Conservation (phyloP, 495 filamentous ascomycete genomes). For the Sphaerosporella brunnea region DNA sequence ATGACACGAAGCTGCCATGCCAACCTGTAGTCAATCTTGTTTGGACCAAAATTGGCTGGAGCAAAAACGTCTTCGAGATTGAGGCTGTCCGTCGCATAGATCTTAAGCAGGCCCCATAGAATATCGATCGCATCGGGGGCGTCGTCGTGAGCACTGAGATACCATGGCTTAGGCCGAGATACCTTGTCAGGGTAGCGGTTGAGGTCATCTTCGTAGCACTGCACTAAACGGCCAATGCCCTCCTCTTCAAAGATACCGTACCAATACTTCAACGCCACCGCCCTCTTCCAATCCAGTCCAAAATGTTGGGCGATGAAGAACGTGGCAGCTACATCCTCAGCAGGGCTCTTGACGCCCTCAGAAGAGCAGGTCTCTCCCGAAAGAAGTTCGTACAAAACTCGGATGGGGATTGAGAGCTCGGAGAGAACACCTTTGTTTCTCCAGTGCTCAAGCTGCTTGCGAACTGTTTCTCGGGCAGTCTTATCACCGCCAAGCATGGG, state of each 20-base stretch:
- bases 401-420: constrained; percentile 69
- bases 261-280: constrained; percentile 79
- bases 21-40: constrained; percentile 53
- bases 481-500: constrained; percentile 58
- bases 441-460: constrained; percentile 68
- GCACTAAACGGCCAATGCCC: constrained; percentile 32
- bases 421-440: constrained; percentile 57
- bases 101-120: constrained; percentile 67
- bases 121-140: constrained; percentile 48
- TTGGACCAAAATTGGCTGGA: constrained; percentile 41
- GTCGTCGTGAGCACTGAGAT: constrained; percentile 29
- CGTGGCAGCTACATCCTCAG: constrained; percentile 57
- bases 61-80: constrained; percentile 39
- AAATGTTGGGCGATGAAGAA: constrained; percentile 70
- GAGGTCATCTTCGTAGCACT: constrained; percentile 50
- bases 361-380: constrained; percentile 69
- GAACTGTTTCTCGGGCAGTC: constrained; percentile 46
- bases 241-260: constrained; percentile 54
- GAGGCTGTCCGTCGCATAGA: constrained; percentile 41
- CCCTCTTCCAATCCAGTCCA: constrained; percentile 74
- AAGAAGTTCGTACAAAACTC: constrained; percentile 75
- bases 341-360: constrained; percentile 50
- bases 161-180: constrained; percentile 33
- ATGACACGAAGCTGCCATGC: constrained; percentile 60
- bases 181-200: constrained; percentile 30